Base-by-base conservation (phyloP, 495 filamentous ascomycete species). In the Trichoderma virens region DNA sequence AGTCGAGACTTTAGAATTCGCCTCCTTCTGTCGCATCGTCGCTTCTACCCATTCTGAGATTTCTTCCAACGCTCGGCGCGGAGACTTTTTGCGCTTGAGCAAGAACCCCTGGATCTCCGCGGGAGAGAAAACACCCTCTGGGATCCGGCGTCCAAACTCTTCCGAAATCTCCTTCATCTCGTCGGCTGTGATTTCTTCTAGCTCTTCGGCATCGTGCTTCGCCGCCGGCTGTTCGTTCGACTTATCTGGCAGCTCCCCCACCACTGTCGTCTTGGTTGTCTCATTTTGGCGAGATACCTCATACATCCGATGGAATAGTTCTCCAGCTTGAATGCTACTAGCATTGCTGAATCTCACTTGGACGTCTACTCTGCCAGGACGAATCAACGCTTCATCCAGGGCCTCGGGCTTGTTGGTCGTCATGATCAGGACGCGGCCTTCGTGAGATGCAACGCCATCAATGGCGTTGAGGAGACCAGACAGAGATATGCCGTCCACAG, bases 401-500 rank as follows among this genome's bases (percentile, higher is more conserved):
- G 81, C 79, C 66, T 93, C 88, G 1, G 86, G 87, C 63, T 86
- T 81, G 72, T 95, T 95, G 27, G 89, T 93, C 0, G 91, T 94
- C 86, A 94, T 91, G 74, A 94, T 85, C 8, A 94, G 80, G 9
- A 93, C 82, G 31, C 89, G 83, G 30, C 90, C 91, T 75, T 93
- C 90, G 63, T 92, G 88, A 2, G 87, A 88, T 7, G 88, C 88
- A 0, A 93, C 90, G 31, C 91, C 90, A 68, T 95, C 91, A 65
- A 95, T 89, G 56, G 83, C 85, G 72, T 95, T 94, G n/a, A 95
- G 79, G 0, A 95, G 79, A 0, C 88, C 90, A 0, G 90, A 92
- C 8, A 93, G 78, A 0, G 89, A 86, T 51, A 92, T 85, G 23
- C 79, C 76, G 13, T 61, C 59, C 31, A 38, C 14, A 34, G 14